A percentile compares a stretch with the other conserved stretches of the same genome.
phyloP scores from a whole-genome alignment of 768 basidiomycete genomes.

The Fibroporia radiculosa region DNA sequence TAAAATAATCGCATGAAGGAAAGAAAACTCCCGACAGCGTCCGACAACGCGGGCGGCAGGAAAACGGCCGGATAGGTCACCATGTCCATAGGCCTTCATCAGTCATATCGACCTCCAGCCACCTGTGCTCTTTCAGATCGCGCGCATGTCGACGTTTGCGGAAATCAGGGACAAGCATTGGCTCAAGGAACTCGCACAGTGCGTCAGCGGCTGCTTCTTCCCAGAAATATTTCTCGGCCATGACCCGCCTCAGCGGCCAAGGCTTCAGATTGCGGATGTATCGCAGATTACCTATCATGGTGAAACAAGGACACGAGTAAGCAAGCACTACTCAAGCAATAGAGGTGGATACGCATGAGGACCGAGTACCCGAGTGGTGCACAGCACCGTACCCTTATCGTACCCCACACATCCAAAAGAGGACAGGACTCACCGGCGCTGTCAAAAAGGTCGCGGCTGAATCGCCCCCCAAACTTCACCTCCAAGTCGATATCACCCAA shows the following conservation, averaged over 20 bases:
- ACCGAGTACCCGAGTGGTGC: not conserved
- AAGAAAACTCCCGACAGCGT: not conserved
- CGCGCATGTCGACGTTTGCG: constrained; percentile 60
- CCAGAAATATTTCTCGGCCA: constrained; percentile 85
- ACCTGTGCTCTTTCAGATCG: constrained; percentile 68
- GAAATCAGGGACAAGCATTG: constrained; percentile 71
- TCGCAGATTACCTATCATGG: constrained; percentile 48
- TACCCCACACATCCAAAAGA: not conserved
- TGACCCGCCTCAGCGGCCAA: constrained; percentile 78
- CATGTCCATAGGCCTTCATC: constrained; percentile 14
- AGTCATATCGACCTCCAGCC: constrained; percentile 42
- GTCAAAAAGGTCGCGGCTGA: constrained; percentile 81
- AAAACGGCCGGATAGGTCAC: constrained; percentile 1
- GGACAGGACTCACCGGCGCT: constrained; percentile 40
- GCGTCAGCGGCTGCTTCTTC: constrained; percentile 45
- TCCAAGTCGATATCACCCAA: constrained; percentile 70
- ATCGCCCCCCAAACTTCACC: constrained; percentile 78
- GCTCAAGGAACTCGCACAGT: constrained; percentile 61
- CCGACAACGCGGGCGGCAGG: not conserved
- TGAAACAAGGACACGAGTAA: too few species aligned
- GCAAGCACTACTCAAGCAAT: not conserved
- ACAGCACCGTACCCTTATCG: too few species aligned
- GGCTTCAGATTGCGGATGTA: constrained; percentile 70
- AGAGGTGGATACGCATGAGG: not conserved
- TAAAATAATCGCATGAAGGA: not conserved